phyloP scores from a whole-genome alignment of 352 stramenopile species.

The Pythium phragmiticola region DNA sequence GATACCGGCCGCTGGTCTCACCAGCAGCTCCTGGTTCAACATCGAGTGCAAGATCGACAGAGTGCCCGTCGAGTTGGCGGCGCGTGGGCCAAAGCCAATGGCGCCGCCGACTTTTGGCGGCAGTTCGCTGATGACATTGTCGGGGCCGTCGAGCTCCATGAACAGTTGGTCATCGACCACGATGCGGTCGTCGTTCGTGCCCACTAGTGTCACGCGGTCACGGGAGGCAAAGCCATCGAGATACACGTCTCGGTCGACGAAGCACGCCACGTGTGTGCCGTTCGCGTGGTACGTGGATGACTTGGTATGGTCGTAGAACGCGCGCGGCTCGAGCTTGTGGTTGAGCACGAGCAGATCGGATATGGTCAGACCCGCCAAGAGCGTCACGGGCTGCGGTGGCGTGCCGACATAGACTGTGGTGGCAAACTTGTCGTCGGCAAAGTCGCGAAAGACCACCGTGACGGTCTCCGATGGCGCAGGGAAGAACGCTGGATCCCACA shows the following conservation, averaged over 20 bases:
- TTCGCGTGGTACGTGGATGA: constrained; percentile 23
- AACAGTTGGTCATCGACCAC: not conserved
- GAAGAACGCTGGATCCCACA: constrained; percentile 15
- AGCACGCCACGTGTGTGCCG: constrained; percentile 12
- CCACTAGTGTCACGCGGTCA: constrained; percentile 8
- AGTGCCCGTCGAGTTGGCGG: not conserved
- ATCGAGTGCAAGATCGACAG: constrained; percentile 7
- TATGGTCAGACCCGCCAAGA: not conserved
- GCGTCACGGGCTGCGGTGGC: constrained; percentile 13
- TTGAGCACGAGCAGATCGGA: constrained; percentile 7
- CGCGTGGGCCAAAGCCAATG: not conserved
- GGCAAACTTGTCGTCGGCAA: not conserved
- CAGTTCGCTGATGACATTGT: not conserved
- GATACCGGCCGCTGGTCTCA: constrained; percentile 10
- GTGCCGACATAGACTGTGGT: constrained; percentile 11
- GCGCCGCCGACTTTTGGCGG: not conserved
- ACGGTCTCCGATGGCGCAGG: not conserved
- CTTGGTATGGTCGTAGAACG: constrained; percentile 26
- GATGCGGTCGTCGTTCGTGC: not conserved
- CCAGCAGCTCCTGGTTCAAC: constrained; percentile 4
- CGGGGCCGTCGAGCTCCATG: constrained; percentile 7
- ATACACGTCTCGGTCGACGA: no score
- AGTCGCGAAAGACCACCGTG: not conserved
- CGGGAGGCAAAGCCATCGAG: constrained; percentile 11
- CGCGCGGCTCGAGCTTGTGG: constrained; percentile 3